Percentiles rank a stretch among this genome's conserved stretches.
Conservation (phyloP, 129 eudicot genomes). For the Pseudognaphalium luteoalbum region DNA sequence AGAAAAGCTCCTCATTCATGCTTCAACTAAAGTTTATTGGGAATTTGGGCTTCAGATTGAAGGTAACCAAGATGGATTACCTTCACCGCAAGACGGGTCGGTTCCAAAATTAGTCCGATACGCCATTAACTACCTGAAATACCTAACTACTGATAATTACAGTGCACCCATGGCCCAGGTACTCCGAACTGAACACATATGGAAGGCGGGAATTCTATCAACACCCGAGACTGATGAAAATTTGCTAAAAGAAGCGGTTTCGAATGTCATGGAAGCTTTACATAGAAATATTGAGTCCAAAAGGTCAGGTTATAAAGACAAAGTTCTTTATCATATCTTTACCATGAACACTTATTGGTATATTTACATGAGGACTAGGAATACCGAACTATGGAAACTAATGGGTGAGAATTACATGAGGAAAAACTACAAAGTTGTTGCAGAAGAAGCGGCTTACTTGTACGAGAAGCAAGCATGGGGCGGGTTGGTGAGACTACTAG, state of each 20-base stretch:
- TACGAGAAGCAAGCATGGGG: slow-evolving; percentile 92
- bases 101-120: slow-evolving; percentile 75
- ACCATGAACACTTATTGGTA: slow-evolving; percentile 83
- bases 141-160: slow-evolving; percentile 51
- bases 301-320: slow-evolving; percentile 58
- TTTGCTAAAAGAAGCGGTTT: slow-evolving; percentile 57
- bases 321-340: slow-evolving; percentile 60
- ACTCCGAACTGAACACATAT: slow-evolving; percentile 61
- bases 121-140: slow-evolving; percentile 68
- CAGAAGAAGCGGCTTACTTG: slow-evolving; percentile 80
- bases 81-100: slow-evolving; percentile 72
- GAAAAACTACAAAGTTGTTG: slow-evolving; percentile 65
- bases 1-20: slow-evolving; percentile 69
- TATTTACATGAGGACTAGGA: slow-evolving; percentile 73
- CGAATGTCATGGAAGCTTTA: slow-evolving; percentile 69
- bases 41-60: slow-evolving; percentile 83
- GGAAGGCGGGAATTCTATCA: slow-evolving; percentile 59
- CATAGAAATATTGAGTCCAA: slow-evolving; percentile 60
- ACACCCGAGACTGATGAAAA: slow-evolving; percentile 48
- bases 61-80: slow-evolving; percentile 69
- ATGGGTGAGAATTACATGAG: slow-evolving; percentile 72
- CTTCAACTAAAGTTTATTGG: slow-evolving; percentile 71
- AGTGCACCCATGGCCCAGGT: slow-evolving; percentile 63
- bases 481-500: slow-evolving; percentile 54
- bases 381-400: slow-evolving; percentile 61